Percentiles rank a stretch among this genome's conserved stretches.
Conservation (phyloP, 306 rosid species). For the Vigna reflexopilosa region DNA sequence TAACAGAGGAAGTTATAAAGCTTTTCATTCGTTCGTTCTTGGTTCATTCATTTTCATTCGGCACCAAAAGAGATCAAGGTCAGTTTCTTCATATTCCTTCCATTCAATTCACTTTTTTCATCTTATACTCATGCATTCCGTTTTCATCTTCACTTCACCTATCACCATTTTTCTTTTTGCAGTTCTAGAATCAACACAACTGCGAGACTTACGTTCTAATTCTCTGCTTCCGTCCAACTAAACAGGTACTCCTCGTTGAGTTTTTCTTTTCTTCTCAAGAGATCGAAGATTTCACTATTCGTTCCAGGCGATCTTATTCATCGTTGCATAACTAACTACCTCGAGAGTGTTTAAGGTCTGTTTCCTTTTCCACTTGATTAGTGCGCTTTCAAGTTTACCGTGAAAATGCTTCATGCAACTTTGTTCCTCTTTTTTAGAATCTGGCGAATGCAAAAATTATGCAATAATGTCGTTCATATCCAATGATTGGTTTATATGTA, state of each 20-base stretch:
- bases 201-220: no score
- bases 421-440: not conserved
- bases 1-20: constrained; percentile 9
- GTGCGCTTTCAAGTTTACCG: not conserved
- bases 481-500: not conserved
- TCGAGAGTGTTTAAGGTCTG: not conserved
- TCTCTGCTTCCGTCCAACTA: not conserved
- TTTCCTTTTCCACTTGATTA: not conserved
- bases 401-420: constrained; percentile 17
- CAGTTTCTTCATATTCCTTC: constrained; percentile 53
- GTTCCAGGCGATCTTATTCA: not conserved
- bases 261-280: not conserved
- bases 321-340: constrained; percentile 4
- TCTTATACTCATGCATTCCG: constrained; percentile 7
- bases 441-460: not conserved
- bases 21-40: constrained; percentile 12
- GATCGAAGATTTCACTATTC: not conserved
- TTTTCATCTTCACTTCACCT: not conserved
- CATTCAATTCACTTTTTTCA: constrained; percentile 23
- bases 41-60: not conserved
- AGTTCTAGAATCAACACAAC: no score
- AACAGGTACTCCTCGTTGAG: constrained; percentile 36
- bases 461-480: not conserved
- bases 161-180: no score
- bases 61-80: constrained; percentile 55